phyloP scores from a whole-genome alignment of 2,329 filamentous ascomycete genomes.

The Fusarium sp. region DNA sequence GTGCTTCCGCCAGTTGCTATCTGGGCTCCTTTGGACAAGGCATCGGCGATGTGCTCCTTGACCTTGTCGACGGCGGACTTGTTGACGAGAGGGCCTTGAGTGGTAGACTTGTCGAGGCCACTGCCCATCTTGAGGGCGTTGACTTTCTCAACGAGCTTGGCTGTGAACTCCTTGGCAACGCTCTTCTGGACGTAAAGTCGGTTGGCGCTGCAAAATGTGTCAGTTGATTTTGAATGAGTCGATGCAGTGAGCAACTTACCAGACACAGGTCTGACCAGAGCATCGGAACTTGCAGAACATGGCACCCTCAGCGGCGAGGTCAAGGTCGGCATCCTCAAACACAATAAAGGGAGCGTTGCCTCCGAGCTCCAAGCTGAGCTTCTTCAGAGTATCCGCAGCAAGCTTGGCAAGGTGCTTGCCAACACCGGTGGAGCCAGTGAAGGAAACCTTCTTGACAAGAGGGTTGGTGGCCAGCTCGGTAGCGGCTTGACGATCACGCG shows the following conservation, averaged over 20 bases:
- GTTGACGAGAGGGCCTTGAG: conserved; percentile 63
- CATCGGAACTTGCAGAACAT: conserved; percentile 53
- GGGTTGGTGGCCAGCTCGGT: conserved; percentile 45
- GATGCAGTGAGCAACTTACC: conserved; percentile 24
- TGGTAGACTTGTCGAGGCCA: conserved; percentile 40
- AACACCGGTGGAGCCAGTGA: conserved; percentile 71
- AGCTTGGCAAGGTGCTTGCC: conserved; percentile 69
- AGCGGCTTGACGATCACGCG: conserved; percentile 44
- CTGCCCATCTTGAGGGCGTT: conserved; percentile 43
- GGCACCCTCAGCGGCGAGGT: conserved; percentile 65
- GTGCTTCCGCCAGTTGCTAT: conserved; percentile 66
- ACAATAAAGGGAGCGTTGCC: conserved; percentile 74
- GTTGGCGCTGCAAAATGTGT: conserved; percentile 45
- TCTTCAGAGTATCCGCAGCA: conserved; percentile 71
- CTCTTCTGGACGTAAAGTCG: conserved; percentile 49
- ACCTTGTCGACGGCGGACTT: conserved; percentile 70
- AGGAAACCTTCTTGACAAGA: conserved; percentile 66
- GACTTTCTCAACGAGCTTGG: conserved; percentile 45
- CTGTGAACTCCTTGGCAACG: conserved; percentile 45
- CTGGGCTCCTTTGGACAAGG: conserved; percentile 66
- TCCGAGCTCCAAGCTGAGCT: conserved; percentile 73
- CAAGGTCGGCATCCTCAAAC: conserved; percentile 71
- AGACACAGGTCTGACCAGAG: conserved; percentile 73
- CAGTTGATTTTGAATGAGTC: neutral
- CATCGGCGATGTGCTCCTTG: conserved; percentile 68